These are phyloP conservation scores for Pyrus pyrifolia DNA, from an alignment of 306 rosid species.

Conservation along the genomic window DNA sequence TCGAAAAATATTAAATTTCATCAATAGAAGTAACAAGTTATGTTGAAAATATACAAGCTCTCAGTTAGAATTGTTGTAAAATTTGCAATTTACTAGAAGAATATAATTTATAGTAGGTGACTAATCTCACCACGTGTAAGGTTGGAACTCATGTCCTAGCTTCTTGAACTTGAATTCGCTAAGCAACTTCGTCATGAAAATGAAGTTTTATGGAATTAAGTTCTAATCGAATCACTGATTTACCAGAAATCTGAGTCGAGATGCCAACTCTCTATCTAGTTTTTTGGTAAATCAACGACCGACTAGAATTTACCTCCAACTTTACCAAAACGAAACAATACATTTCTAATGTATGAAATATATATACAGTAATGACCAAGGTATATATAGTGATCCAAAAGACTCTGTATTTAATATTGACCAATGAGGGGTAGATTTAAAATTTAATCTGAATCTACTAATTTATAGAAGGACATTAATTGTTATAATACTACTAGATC, in stretches of 20 bases:
- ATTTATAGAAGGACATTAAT: not conserved
- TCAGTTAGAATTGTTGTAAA: too few species aligned
- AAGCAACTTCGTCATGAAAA: not conserved
- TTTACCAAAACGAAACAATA: not conserved
- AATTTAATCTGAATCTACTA: not conserved
- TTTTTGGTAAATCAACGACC: not conserved
- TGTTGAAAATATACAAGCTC: too few species aligned
- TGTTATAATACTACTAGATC: too few species aligned
- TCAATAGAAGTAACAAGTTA: too few species aligned
- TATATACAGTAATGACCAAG: not conserved
- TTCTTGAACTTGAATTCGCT: too few species aligned
- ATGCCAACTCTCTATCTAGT: not conserved
- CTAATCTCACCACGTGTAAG: too few species aligned
- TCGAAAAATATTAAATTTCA: too few species aligned
- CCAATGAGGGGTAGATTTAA: not conserved
- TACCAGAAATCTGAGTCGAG: not conserved
- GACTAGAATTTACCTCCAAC: too few species aligned
- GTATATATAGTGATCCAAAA: not conserved
- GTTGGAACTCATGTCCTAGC: too few species aligned
- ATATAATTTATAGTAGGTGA: too few species aligned
- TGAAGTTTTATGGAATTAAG: not conserved
- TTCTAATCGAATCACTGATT: not conserved
- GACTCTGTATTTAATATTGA: not conserved
- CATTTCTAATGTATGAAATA: not conserved
- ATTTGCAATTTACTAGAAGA: too few species aligned